These are phyloP conservation scores for Trichoderma simmonsii DNA, from an alignment of 2,329 filamentous ascomycete genomes.

Conservation along the genomic window DNA sequence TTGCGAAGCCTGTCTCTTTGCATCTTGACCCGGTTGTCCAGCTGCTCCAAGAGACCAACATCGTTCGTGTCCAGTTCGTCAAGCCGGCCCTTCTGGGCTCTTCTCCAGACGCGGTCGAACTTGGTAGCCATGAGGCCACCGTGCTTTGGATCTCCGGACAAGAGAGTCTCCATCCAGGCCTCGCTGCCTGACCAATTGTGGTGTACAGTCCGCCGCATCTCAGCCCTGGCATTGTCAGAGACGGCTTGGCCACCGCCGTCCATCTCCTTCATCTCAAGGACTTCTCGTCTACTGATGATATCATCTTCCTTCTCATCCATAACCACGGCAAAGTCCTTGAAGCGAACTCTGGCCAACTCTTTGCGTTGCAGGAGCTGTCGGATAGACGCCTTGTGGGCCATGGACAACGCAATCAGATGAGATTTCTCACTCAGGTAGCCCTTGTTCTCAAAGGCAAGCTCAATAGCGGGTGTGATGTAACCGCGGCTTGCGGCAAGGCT, in stretches of 20 bases:
- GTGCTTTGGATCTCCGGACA: constrained; percentile 61
- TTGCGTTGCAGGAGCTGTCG: constrained; percentile 57
- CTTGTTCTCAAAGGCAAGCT: constrained; percentile 56
- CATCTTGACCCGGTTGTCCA: constrained; percentile 64
- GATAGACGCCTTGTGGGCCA: constrained; percentile 71
- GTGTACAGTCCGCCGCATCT: constrained; percentile 59
- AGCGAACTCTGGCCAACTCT: constrained; percentile 55
- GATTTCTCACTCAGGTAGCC: constrained; percentile 54
- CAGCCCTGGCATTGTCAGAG: constrained; percentile 41
- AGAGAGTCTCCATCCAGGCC: constrained; percentile 67
- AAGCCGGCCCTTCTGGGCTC: constrained; percentile 58
- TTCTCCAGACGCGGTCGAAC: constrained; percentile 70
- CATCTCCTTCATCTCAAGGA: constrained; percentile 34
- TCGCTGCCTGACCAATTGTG: constrained; percentile 78
- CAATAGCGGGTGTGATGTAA: constrained; percentile 50
- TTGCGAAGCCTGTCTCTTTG: constrained; percentile 67
- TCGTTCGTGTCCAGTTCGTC: constrained; percentile 52
- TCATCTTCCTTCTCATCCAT: constrained; percentile 61
- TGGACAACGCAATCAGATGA: constrained; percentile 61
- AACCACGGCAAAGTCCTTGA: constrained; percentile 60
- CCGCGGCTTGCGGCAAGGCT: constrained; percentile 36
- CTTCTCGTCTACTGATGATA: constrained; percentile 53
- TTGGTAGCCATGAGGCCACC: constrained; percentile 63
- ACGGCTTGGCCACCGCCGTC: constrained; percentile 31
- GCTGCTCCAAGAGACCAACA: constrained; percentile 61